Evolutionary conservation across 2,329 filamentous ascomycete genomes (phyloP).

Genomic region (Fusarium sp.): DNA sequence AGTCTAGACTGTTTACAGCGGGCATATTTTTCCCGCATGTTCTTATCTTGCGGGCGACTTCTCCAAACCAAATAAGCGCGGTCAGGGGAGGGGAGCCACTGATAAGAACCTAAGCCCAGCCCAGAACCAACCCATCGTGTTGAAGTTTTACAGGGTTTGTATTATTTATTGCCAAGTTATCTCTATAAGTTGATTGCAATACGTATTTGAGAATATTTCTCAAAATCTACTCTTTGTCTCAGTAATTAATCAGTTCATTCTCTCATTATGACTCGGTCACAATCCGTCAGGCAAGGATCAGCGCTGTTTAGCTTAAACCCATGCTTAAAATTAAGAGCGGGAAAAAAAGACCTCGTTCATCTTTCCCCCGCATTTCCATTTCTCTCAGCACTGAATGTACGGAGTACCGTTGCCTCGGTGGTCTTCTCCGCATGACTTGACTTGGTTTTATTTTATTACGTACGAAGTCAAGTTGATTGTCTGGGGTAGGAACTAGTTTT

Average conservation of each 20-base stretch:
- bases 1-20: constrained; percentile 13
- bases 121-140: too few species aligned
- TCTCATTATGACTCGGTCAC: constrained; percentile 27
- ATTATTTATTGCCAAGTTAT: not conserved
- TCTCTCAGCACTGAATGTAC: not conserved
- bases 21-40: not conserved
- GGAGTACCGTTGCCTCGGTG: constrained; percentile 5
- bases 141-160: not conserved
- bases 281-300: constrained; percentile 12
- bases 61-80: constrained; percentile 34
- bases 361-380: constrained; percentile 36
- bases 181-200: not conserved
- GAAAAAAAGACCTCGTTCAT: constrained; percentile 7
- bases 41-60: constrained; percentile 31
- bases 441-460: constrained; percentile 25
- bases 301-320: constrained; percentile 32
- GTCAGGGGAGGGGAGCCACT: constrained; percentile 20
- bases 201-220: not conserved
- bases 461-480: constrained; percentile 12
- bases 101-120: too few species aligned
- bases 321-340: constrained; percentile 34
- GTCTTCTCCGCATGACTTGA: constrained; percentile 33
- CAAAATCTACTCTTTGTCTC: not conserved
- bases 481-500: constrained; percentile 25
- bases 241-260: not conserved